Conservation (phyloP, 2,329 filamentous ascomycete species). For the Cercospora sojina region DNA sequence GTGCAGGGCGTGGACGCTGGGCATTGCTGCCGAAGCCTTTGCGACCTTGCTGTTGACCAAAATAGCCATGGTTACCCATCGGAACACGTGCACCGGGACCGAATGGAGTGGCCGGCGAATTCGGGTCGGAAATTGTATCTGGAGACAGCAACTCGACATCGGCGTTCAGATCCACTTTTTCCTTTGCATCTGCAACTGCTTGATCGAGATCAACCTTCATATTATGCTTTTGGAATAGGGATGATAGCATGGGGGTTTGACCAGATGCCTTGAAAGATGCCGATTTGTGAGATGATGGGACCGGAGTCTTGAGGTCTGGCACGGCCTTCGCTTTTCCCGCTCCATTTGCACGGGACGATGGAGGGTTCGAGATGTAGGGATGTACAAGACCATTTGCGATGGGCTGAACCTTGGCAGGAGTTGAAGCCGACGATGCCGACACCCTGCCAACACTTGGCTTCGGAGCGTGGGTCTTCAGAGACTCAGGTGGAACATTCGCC, state of each 20-base stretch:
- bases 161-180: conserved; percentile 37
- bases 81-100: conserved; percentile 23
- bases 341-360: conserved; percentile 19
- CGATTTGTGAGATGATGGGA: conserved; percentile 7
- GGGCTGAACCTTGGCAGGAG: conserved; percentile 23
- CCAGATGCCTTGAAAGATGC: conserved; percentile 41
- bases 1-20: conserved; percentile 36
- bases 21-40: conserved; percentile 31
- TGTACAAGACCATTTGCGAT: conserved; percentile 30
- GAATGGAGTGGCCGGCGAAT: conserved; percentile 26
- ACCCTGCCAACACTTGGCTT: conserved; percentile 21
- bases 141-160: conserved; percentile 36
- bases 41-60: conserved; percentile 30
- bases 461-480: conserved; percentile 24
- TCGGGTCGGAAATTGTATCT: conserved; percentile 24
- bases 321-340: conserved; percentile 20
- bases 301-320: conserved; percentile 4
- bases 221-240: conserved; percentile 43
- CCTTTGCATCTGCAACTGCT: conserved; percentile 33
- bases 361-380: conserved; percentile 32
- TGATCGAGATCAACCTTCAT: conserved; percentile 42
- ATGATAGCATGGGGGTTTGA: conserved; percentile 45
- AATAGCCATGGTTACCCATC: conserved; percentile 17
- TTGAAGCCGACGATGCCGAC: conserved; percentile 20
- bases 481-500: conserved; percentile 34